phyloP scores from a whole-genome alignment of 106 monocot species.

The Dioscorea dumetorum region DNA sequence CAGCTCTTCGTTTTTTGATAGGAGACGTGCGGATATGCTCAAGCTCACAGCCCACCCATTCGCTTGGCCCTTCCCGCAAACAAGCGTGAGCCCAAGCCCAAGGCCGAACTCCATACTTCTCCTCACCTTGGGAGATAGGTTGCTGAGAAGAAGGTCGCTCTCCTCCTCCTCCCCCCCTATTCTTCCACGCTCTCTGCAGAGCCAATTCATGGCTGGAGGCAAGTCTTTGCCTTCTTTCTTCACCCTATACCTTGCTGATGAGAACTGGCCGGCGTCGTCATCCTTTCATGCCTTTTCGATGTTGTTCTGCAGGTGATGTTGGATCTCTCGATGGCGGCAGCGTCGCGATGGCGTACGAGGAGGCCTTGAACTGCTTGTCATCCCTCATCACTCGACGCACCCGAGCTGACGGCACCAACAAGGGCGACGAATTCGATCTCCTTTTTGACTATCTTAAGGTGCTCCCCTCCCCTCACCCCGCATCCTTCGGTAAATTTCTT shows the following conservation, averaged over 20 bases:
- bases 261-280: neutral
- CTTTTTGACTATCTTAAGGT: constrained; percentile 79
- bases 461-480: neutral
- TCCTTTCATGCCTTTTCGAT: too few species aligned
- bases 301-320: neutral
- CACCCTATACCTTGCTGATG: neutral
- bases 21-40: too few species aligned
- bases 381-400: constrained; percentile 73
- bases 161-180: neutral
- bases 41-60: too few species aligned
- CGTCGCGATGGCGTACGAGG: constrained; percentile 43
- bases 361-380: constrained; percentile 57
- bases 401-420: constrained; percentile 56
- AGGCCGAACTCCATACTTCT: neutral
- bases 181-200: neutral
- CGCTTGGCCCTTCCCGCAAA: too few species aligned
- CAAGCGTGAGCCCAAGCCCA: neutral
- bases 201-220: neutral
- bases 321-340: neutral
- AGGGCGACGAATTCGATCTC: constrained; percentile 60
- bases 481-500: neutral
- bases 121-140: neutral
- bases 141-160: neutral
- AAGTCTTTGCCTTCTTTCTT: neutral
- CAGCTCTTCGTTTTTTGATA: too few species aligned